These are phyloP conservation scores for baker's yeast (Saccharomyces cerevisiae) DNA, from an alignment of 805 yeast genomes.

Conservation along the genomic window DNA sequence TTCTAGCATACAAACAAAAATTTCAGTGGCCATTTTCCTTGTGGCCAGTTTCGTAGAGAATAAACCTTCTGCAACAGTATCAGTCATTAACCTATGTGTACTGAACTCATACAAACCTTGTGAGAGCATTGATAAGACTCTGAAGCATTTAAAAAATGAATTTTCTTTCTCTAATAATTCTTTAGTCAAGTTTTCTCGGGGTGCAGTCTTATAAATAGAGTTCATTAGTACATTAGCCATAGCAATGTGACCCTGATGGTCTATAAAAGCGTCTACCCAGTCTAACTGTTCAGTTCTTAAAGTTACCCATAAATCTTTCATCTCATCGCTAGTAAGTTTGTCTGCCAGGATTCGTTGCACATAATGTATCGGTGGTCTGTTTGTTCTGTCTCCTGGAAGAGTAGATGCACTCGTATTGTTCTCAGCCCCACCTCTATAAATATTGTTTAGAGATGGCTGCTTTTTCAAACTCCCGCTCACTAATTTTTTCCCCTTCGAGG, in stretches of 20 bases:
- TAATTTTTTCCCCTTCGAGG: neutral
- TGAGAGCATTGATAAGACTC: conserved; percentile 35
- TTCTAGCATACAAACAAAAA: conserved; percentile 49
- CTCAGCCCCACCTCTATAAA: conserved; percentile 1
- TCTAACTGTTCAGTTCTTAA: conserved; percentile 77
- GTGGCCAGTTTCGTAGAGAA: conserved; percentile 69
- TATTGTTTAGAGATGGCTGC: neutral
- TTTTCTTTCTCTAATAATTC: conserved; percentile 60
- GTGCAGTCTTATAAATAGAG: conserved; percentile 25
- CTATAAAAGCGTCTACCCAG: conserved; percentile 78
- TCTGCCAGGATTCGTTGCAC: conserved; percentile 68
- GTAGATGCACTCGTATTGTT: conserved; percentile 19
- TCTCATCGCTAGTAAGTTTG: conserved; percentile 55
- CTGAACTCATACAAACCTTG: conserved; percentile 24
- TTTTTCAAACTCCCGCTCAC: neutral
- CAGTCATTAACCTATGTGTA: conserved; percentile 36
- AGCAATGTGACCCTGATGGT: conserved; percentile 72
- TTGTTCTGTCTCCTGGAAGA: conserved; percentile 25
- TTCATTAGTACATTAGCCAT: conserved; percentile 60
- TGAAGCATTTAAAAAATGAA: conserved; percentile 67
- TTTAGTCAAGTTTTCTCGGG: conserved; percentile 28
- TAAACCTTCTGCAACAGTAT: conserved; percentile 63
- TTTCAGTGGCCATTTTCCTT: conserved; percentile 71
- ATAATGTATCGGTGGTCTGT: conserved; percentile 61
- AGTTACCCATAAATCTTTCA: conserved; percentile 83